phyloP scores from a whole-genome alignment of 148 eudicot species.

The Gaultheria prostrata region DNA sequence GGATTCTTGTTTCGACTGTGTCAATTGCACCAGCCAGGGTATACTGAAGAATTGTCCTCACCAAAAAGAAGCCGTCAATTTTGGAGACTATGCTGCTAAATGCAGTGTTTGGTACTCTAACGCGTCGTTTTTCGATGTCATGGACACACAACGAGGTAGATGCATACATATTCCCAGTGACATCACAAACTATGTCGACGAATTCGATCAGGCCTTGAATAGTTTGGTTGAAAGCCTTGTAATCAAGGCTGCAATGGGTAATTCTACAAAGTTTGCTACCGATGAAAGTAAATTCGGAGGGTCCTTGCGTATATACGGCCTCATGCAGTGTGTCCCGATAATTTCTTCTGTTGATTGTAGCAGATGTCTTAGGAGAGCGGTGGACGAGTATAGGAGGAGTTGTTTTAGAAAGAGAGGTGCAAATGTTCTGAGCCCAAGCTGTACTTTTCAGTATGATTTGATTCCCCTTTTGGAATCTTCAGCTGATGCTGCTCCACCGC shows the following conservation, averaged over 20 bases:
- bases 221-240: neutral
- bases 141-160: too few relatives aligned
- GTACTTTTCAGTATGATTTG: neutral
- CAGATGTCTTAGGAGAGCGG: neutral
- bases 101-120: too few relatives aligned
- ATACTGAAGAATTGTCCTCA: neutral
- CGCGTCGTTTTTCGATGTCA: too few relatives aligned
- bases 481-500: neutral
- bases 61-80: neutral
- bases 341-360: neutral
- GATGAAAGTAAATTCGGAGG: neutral
- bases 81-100: neutral
- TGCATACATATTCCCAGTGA: too few relatives aligned
- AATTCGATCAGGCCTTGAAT: neutral
- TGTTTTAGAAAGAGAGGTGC: neutral
- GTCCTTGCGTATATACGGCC: neutral
- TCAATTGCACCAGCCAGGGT: neutral
- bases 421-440: neutral
- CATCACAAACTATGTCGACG: neutral
- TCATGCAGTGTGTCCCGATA: neutral
- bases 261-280: neutral
- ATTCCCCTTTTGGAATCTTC: neutral
- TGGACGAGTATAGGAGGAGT: rapidly evolving
- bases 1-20: neutral
- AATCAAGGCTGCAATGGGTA: neutral